These are phyloP conservation scores for Penicillium coffeae DNA, from an alignment of 495 filamentous ascomycete genomes.

Conservation along the genomic window DNA sequence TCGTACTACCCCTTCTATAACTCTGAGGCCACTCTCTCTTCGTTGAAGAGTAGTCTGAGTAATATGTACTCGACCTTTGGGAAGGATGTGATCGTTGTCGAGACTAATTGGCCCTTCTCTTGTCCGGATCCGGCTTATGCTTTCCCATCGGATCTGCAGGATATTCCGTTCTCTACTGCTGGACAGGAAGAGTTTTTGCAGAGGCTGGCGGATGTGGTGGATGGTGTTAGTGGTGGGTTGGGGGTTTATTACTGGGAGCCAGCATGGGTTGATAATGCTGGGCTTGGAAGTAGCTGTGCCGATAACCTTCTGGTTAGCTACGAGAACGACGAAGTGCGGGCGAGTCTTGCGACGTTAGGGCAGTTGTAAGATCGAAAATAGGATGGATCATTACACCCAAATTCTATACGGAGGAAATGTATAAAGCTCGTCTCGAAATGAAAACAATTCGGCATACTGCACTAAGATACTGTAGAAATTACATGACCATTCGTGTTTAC, in stretches of 20 bases:
- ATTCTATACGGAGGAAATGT: too few species aligned
- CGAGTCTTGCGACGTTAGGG: conserved; percentile 31
- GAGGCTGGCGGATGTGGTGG: conserved; percentile 51
- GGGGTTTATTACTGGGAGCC: conserved; percentile 73
- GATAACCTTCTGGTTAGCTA: conserved; percentile 46
- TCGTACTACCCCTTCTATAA: conserved; percentile 69
- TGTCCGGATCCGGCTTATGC: conserved; percentile 51
- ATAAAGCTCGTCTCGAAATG: too few species aligned
- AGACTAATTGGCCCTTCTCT: conserved; percentile 64
- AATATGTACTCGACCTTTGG: conserved; percentile 56
- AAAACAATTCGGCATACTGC: too few species aligned
- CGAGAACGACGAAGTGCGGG: conserved; percentile 23
- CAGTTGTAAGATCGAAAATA: conserved; percentile 17
- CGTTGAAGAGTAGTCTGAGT: conserved; percentile 51
- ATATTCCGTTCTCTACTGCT: conserved; percentile 55
- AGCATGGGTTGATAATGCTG: conserved; percentile 62
- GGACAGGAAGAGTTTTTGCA: conserved; percentile 58
- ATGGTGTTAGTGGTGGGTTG: conserved; percentile 39
- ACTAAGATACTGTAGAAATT: too few species aligned
- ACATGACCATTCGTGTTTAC: too few species aligned
- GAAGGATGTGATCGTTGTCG: conserved; percentile 60
- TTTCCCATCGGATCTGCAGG: conserved; percentile 55
- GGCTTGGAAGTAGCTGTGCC: conserved; percentile 51
- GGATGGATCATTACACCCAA: too few species aligned
- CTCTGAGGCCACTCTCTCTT: conserved; percentile 48